Evolutionary conservation across 257 asterid species (phyloP).

Genomic region (Plantago ovata): DNA sequence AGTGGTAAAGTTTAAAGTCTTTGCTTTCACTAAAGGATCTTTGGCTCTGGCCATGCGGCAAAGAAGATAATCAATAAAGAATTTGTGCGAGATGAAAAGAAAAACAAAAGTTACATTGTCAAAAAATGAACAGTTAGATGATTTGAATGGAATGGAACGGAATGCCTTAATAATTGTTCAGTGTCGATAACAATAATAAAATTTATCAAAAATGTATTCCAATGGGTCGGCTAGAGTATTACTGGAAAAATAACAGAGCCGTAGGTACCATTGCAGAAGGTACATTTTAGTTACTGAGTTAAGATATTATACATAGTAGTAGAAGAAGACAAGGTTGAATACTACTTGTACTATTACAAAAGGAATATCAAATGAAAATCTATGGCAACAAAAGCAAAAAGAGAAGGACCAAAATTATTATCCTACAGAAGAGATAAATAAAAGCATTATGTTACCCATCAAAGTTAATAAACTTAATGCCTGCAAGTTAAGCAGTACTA

Average conservation of each 20-base stretch:
- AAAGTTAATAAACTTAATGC: conserved; percentile 9
- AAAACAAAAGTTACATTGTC: no score
- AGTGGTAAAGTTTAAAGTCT: no score
- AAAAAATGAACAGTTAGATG: no score
- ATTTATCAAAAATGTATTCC: no score
- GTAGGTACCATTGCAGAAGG: background rate
- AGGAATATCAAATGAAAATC: conserved; percentile 11
- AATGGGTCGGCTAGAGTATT: no score
- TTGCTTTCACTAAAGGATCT: no score
- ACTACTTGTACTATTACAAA: conserved; percentile 7
- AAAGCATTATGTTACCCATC: conserved; percentile 3
- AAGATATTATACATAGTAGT: background rate
- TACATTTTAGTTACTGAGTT: background rate
- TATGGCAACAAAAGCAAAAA: background rate
- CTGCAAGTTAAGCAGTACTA: conserved; percentile 14
- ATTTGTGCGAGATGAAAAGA: no score
- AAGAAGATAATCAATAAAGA: no score
- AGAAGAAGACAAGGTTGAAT: conserved; percentile 4
- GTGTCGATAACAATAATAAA: no score
- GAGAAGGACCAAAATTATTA: background rate
- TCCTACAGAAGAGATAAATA: conserved; percentile 4
- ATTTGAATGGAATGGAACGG: no score
- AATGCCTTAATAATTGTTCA: no score
- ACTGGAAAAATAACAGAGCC: background rate
- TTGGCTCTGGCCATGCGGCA: no score